phyloP scores from a whole-genome alignment of 331 rosid genomes.

The Stylosanthes scabra region DNA sequence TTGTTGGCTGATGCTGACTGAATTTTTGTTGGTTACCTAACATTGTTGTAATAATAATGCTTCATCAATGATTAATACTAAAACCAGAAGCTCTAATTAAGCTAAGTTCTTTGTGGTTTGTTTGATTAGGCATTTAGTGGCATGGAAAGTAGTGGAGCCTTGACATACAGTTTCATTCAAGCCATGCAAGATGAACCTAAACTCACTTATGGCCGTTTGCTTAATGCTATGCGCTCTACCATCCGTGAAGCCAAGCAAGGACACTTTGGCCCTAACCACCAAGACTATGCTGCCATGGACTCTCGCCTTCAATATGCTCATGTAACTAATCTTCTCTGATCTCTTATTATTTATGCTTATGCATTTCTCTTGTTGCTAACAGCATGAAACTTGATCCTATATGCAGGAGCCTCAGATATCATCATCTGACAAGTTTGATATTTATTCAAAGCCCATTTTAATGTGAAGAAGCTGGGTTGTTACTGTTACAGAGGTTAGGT shows the following conservation, averaged over 20 bases:
- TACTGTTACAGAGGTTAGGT: too few relatives aligned
- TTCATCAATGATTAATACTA: too few relatives aligned
- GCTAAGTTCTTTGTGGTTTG: too few relatives aligned
- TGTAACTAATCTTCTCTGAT: conserved; percentile 42
- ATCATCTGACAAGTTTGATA: too few relatives aligned
- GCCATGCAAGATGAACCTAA: conserved; percentile 58
- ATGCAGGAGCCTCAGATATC: too few relatives aligned
- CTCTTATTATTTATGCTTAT: neutral
- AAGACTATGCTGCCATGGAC: conserved; percentile 33
- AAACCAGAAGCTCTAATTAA: too few relatives aligned
- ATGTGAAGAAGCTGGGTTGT: too few relatives aligned
- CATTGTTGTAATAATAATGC: too few relatives aligned
- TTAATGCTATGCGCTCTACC: conserved; percentile 49
- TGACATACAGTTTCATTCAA: conserved; percentile 68
- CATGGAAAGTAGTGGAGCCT: conserved; percentile 45
- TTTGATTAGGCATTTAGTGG: conserved; percentile 66
- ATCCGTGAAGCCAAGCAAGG: conserved; percentile 52
- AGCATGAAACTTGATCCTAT: neutral
- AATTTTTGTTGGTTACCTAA: too few relatives aligned
- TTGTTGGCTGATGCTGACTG: too few relatives aligned
- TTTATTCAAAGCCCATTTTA: too few relatives aligned
- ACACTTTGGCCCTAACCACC: conserved; percentile 19
- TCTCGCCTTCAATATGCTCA: conserved; percentile 39
- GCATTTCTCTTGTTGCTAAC: neutral
- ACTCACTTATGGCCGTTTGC: conserved; percentile 56